Base-by-base conservation (phyloP, 1,139 yeast species). In the Blastobotrys arbuscula region DNA sequence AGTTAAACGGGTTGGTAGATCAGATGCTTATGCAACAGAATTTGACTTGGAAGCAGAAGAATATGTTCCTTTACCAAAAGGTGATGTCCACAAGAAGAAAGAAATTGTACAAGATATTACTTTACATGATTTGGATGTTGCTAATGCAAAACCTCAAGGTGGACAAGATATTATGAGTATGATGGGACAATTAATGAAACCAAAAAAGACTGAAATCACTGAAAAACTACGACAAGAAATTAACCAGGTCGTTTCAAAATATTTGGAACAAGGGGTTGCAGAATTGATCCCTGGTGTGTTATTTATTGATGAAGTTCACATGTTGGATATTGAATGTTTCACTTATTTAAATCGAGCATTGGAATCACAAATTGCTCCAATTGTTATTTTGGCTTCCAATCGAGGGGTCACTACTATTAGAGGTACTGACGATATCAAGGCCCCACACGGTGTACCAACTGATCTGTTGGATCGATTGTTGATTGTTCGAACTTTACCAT, bases 141-240 rank as follows among this genome's bases (percentile, higher is more conserved):
- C 98, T 45, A 92, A 92, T 64, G 90, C 98, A 1, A 80, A 90
- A 62, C 98, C 99, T 13, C 97, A 92, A 70, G 98, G 98, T 56
- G 98, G 98, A 30, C 98, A 94, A 70, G 98, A 92, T 65, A 95
- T 94, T 45, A 77, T 92, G 64, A 88, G 97, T 8, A 88, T 94
- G 96, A 92, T 92, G 98, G 97, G 97, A 40, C 98, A 92, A 71
- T 74, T 92, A 56, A 76, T 92, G 74, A 92, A 90, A 71, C 97
- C 97, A 50, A 84, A 86, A 60, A 92, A 92, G 72, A 92, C 99
- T n/a, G 99, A 92, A 70, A 92, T 92, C 63, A 94, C 98, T 41
- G 98, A 92, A 62, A 92, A 94, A 68, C 77, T 92, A 64, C 81
- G 99, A 67, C 73, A 76, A 39, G 98, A 92, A 70, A 96, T 92